Conservation (phyloP, 768 basidiomycete species). For the Leccinum disarticulatum region DNA sequence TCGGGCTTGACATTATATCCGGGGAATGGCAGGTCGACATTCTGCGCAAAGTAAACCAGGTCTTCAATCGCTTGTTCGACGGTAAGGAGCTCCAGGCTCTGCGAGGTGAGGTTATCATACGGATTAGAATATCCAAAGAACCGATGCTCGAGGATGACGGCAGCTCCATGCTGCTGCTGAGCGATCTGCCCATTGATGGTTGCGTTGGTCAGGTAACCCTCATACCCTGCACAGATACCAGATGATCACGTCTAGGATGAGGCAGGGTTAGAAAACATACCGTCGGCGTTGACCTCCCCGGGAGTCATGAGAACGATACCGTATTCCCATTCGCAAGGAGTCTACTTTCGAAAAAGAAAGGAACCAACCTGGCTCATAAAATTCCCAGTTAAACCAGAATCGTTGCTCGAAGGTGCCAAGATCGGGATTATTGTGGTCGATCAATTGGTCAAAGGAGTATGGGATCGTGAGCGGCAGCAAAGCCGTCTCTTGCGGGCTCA, state of each 20-base stretch:
- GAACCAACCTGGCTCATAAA: conserved; percentile 51
- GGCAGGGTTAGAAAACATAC: conserved; percentile 5
- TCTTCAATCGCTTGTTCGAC: conserved; percentile 77
- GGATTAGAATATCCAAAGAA: conserved; percentile 78
- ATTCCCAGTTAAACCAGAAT: conserved; percentile 70
- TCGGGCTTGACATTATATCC: conserved; percentile 62
- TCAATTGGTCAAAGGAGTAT: conserved; percentile 34
- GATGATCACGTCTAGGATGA: not conserved
- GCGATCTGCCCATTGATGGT: conserved; percentile 67
- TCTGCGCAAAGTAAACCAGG: conserved; percentile 67
- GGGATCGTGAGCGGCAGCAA: conserved; percentile 29
- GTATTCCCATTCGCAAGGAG: not conserved
- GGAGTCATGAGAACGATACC: conserved; percentile 49
- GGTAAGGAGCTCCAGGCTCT: conserved; percentile 59
- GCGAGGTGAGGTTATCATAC: conserved; percentile 54
- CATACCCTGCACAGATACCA: conserved; percentile 23
- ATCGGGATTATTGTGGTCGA: conserved; percentile 51
- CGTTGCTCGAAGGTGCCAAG: conserved; percentile 77
- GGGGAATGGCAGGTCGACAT: conserved; percentile 65
- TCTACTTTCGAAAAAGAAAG: not conserved
- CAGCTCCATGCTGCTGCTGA: conserved; percentile 62
- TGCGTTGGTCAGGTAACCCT: conserved; percentile 60
- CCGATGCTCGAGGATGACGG: conserved; percentile 67
- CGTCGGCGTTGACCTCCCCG: conserved; percentile 61
- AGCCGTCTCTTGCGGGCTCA: conserved; percentile 22